phyloP scores from a whole-genome alignment of 1,139 yeast genomes.

The Ogataea hybrid region DNA sequence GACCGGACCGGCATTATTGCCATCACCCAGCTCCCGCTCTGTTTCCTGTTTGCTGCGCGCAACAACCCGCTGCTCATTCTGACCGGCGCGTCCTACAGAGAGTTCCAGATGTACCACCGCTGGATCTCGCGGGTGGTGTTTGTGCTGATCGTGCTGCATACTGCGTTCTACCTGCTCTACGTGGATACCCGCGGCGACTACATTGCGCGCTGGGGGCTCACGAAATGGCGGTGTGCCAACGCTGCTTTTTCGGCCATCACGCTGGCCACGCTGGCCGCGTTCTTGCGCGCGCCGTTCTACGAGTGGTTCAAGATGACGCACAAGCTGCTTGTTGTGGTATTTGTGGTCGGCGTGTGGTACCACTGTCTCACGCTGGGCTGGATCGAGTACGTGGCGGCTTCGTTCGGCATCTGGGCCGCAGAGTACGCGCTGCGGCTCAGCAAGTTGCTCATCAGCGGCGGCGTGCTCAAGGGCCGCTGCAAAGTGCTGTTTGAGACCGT shows the following conservation, averaged over 20 bases:
- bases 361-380: conserved; percentile 52
- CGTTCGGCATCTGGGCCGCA: conserved; percentile 40
- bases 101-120: conserved; percentile 56
- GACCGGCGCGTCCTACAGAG: conserved; percentile 61
- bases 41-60: conserved; percentile 60
- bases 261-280: conserved; percentile 33
- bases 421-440: conserved; percentile 39
- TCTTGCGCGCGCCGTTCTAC: conserved; percentile 40
- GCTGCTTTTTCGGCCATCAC: conserved; percentile 32
- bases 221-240: conserved; percentile 39
- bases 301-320: conserved; percentile 46
- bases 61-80: conserved; percentile 56
- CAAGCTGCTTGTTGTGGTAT: conserved; percentile 39
- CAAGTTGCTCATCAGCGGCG: conserved; percentile 40
- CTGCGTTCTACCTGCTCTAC: conserved; percentile 38
- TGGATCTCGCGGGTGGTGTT: conserved; percentile 56
- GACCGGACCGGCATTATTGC: conserved; percentile 61
- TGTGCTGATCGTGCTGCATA: conserved; percentile 40
- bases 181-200: conserved; percentile 39
- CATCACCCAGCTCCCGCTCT: conserved; percentile 52
- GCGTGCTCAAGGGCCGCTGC: conserved; percentile 41
- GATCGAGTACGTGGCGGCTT: conserved; percentile 42
- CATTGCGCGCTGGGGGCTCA: conserved; percentile 43
- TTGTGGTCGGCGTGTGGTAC: conserved; percentile 44
- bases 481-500: conserved; percentile 27